Evolutionary conservation across 306 rosid species (phyloP), one percentile per base, ranked within the genome.

Genomic region (Nissolia schottii): DNA sequence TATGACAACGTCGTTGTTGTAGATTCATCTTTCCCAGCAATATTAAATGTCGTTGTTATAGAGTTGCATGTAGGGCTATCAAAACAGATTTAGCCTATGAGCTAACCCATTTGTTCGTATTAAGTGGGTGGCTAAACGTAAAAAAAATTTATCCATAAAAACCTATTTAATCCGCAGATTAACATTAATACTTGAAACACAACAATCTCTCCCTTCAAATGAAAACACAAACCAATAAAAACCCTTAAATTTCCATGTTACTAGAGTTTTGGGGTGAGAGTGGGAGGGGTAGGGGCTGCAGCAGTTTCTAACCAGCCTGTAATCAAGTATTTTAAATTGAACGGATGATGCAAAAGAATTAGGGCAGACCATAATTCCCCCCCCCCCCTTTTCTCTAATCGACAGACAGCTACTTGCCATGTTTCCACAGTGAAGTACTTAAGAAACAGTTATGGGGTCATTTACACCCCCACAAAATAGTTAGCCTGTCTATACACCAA

Each of bases 371-470:
- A 37, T 29, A 81, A 27, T 25, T n/a, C n/a, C n/a, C n/a, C n/a
- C n/a, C n/a, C n/a, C n/a, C n/a, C n/a, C n/a, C n/a, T n/a, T 70
- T 18, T 61, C 49, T 32, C 55, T 25, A 24, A 43, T n/a, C 14
- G 40, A 79, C 60, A 57, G 74, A 76, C 62, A 76, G 72, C 54
- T 76, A 23, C 67, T 48, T 71, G 81, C 6, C 74, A 64, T 55
- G 59, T 70, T 18, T 38, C 59, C 16, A n/a, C n/a, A 9, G 8
- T 45, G 46, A 64, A 51, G 32, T 73, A 31, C n/a, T 53, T 25
- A 16, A 25, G 56, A 53, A 55, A 32, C 22, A 68, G 27, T 25
- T 65, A 75, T 25, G 54, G 54, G 18, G 29, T 50, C 65, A 58
- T 79, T n/a, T 66, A 58, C 24, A 55, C 60, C n/a, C n/a, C n/a